Evolutionary conservation across 352 stramenopile species (phyloP), one percentile per base, ranked within the genome.

Genomic region (Globisporangium megalacanthum): DNA sequence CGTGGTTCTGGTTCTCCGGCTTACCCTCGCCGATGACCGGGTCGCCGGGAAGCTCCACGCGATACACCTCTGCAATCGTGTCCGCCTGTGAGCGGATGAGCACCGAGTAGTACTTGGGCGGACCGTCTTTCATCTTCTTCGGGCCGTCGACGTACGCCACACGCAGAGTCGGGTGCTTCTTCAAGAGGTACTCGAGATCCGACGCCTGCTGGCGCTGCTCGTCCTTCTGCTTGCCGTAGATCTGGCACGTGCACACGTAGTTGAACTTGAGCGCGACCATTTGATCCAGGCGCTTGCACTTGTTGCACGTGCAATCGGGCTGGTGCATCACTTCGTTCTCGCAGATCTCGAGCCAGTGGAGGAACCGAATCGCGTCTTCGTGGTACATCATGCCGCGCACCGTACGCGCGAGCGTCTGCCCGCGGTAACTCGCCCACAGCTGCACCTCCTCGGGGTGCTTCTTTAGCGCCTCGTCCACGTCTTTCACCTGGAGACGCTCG

Each of bases 331-430:
- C 68, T 54, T 95, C 83, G 60, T 95, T 93, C 51, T 93, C 83
- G 54, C 85, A 80, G n/a, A 95, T 93, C 56, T 95, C 85, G 13
- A 95, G 58, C 85, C 85, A 95, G 61, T 93, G 82, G 3, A 95
- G 62, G 65, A 95, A 92, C 0, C 83, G 82, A 54, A 95, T 84
- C 0, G 83, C 83, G 35, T 94, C 83, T 51, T 93, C 82, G 52
- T 94, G 86, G 73, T 94, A 92, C 83, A 94, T 94, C 83, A 95
- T 94, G 58, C 86, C 86, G 39, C 82, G 82, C 2, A 88, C 80
- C 0, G 86, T 94, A 70, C 86, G 78, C 0, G 82, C 76, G 7
- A 95, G 68, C 15, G 86, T 95, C 56, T 95, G 86, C 74, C 83
- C 84, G 52, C 86, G 82, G 60, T 92, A 92, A 57, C 76, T 89